Evolutionary conservation across 116 monocot genomes (phyloP).

Genomic region (Trichopus zeylanicus): DNA sequence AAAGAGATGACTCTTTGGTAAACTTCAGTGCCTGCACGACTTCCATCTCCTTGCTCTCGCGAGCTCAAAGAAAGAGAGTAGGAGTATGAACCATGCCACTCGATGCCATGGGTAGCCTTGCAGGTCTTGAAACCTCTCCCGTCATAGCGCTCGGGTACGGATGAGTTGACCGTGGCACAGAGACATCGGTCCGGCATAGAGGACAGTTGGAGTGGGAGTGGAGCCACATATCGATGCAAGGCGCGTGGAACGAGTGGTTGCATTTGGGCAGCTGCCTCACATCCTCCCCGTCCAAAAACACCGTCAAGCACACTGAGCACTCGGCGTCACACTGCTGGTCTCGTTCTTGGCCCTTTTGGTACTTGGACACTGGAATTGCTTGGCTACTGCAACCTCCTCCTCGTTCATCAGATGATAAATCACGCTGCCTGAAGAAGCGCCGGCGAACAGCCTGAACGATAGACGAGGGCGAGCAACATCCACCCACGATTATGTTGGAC

Average conservation of each 20-base stretch:
- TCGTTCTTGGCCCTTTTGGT: neutral
- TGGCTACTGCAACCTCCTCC: neutral
- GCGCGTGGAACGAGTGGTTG: neutral
- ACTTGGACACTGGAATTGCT: neutral
- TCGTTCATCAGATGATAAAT: neutral
- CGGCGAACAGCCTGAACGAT: neutral
- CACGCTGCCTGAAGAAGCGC: neutral
- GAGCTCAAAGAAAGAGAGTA: too few relatives aligned
- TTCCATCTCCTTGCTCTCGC: too few relatives aligned
- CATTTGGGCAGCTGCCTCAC: neutral
- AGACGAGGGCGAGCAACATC: neutral
- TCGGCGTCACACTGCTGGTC: neutral
- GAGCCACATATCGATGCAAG: slow-evolving; percentile 3
- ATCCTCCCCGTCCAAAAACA: neutral
- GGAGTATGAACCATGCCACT: too few relatives aligned
- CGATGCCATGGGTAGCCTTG: too few relatives aligned
- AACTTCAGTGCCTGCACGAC: too few relatives aligned
- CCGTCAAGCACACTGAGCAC: neutral
- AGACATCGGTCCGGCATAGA: neutral
- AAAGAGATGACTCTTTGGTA: too few relatives aligned
- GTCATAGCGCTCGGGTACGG: too few relatives aligned
- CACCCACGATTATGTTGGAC: neutral
- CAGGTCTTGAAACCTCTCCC: too few relatives aligned
- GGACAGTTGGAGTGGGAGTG: neutral
- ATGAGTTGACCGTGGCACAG: too few relatives aligned